Evolutionary conservation across 345 rosid genomes (phyloP), one percentile per base, ranked within the genome.

Genomic region (Toxicodendron radicans): DNA sequence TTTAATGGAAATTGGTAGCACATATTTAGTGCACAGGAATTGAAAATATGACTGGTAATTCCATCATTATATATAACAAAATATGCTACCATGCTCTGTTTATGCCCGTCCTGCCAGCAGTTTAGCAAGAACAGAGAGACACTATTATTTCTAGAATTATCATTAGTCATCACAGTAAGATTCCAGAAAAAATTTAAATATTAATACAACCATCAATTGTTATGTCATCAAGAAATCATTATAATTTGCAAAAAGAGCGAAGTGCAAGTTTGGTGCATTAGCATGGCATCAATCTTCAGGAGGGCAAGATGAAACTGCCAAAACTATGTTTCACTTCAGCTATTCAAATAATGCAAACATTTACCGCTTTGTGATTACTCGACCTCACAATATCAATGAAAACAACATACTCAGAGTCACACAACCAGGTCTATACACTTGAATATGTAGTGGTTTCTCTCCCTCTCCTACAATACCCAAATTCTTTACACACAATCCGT

Each of bases 21-120:
- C 51, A 23, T 3, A 54, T 60, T 60, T 32, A 62, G n/a, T 0
- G 27, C 53, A 57, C 2, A 5, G 43, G 43, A 38, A 3, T 53
- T 53, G 6, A 10, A 30, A 64, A 75, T 41, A 58, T 41, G n/a
- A n/a, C 72, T 23, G 18, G 18, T 27, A 64, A 65, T 53, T 66
- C n/a, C 13, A 49, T 54, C 24, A 23, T 46, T 24, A 30, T 41
- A 58, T 27, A 4, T 38, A n/a, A 59, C 35, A 18, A 75, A 53
- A 58, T 24, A 18, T 4, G 38, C n/a, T 45, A 21, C 30, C 21
- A 58, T 46, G 21, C 66, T 58, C 18, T n/a, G 32, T 5, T 38
- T 59, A 38, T 30, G 16, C 51, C 38, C 23, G 32, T 18, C 64
- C 30, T 5, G 12, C 24, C 51, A 41, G 45, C 30, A 33, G 16